These are phyloP conservation scores for Mycosphaerella sp. DNA, from an alignment of 2,329 filamentous ascomycete genomes.

Conservation along the genomic window DNA sequence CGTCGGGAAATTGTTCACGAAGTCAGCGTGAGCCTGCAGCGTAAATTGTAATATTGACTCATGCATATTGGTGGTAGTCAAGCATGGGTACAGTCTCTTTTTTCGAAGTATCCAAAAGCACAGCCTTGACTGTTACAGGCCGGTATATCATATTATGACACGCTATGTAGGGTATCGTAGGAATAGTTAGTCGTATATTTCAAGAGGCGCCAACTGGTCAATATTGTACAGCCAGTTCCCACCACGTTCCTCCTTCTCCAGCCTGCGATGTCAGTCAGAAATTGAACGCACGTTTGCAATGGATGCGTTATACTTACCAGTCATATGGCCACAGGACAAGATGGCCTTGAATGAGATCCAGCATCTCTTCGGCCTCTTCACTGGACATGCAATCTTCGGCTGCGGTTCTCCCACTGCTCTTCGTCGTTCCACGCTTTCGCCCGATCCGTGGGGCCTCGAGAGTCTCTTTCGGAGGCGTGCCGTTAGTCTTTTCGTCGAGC, in stretches of 20 bases:
- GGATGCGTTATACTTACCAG: constrained; percentile 50
- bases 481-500: constrained; percentile 26
- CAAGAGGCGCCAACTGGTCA: constrained; percentile 88
- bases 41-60: too few relatives aligned
- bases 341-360: constrained; percentile 78
- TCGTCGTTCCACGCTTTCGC: constrained; percentile 64
- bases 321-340: constrained; percentile 92
- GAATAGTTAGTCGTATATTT: constrained; percentile 62
- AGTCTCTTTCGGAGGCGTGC: neutral
- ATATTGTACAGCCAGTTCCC: constrained; percentile 97
- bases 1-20: too few relatives aligned
- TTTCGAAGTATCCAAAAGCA: too few relatives aligned
- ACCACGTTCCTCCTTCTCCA: constrained; percentile 81
- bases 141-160: too few relatives aligned
- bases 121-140: too few relatives aligned
- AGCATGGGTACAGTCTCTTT: too few relatives aligned
- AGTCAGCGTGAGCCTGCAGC: too few relatives aligned
- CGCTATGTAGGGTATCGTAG: too few relatives aligned
- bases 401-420: constrained; percentile 55
- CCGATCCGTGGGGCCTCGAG: constrained; percentile 47
- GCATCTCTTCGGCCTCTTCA: constrained; percentile 71
- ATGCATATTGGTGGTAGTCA: too few relatives aligned
- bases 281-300: neutral
- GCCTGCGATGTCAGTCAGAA: constrained; percentile 42
- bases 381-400: constrained; percentile 72